Conservation (phyloP, 2,329 filamentous ascomycete species). For the Fusarium piperis region DNA sequence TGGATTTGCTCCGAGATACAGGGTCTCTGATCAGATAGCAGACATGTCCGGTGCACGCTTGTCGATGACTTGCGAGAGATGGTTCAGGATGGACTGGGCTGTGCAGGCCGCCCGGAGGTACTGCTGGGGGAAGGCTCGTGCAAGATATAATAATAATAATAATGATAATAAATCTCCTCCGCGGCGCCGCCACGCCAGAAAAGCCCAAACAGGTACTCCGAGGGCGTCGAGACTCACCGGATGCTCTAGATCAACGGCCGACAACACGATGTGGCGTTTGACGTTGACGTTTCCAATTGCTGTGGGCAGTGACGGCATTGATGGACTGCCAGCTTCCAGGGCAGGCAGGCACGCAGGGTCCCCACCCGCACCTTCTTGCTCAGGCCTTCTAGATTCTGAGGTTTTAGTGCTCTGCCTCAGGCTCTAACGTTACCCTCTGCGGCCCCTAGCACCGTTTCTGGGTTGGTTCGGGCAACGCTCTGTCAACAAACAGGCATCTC, state of each 20-base stretch:
- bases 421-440: not conserved
- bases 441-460: not conserved
- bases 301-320: conserved; percentile 2
- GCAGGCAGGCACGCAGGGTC: conserved; percentile 13
- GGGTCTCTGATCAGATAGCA: conserved; percentile 5
- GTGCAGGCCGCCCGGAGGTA: not conserved
- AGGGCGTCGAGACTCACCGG: not conserved
- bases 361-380: not conserved
- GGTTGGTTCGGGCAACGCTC: not conserved
- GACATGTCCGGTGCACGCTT: not conserved
- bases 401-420: not conserved
- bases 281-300: conserved; percentile 11
- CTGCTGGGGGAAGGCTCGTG: not conserved
- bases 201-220: conserved; percentile 11
- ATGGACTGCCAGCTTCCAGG: not conserved
- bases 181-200: conserved; percentile 21
- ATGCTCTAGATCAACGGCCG: conserved; percentile 17
- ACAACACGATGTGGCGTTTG: conserved; percentile 30
- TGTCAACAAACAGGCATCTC: not conserved
- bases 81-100: not conserved
- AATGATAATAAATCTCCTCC: conserved; percentile 2
- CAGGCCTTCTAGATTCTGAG: conserved; percentile 15
- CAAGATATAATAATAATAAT: not conserved
- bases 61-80: not conserved
- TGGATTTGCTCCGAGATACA: conserved; percentile 7